Conservation (phyloP, 768 basidiomycete species). For the Suillus subalutaceus region DNA sequence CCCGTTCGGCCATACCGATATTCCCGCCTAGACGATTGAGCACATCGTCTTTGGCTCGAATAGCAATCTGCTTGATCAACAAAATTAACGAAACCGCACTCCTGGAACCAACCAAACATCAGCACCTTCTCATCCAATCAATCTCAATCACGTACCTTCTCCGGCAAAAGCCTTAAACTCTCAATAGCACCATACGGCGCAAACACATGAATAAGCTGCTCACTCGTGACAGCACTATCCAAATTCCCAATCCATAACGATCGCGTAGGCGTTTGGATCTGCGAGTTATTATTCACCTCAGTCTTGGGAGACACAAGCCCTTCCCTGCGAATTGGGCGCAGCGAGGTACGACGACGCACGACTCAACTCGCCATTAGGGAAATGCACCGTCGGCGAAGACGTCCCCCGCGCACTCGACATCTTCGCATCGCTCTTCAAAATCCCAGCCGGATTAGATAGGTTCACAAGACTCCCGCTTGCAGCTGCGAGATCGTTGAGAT, state of each 20-base stretch:
- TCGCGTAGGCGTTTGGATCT: slow-evolving; percentile 91
- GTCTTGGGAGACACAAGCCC: slow-evolving; percentile 85
- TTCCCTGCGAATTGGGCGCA: slow-evolving; percentile 68
- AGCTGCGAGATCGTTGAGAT: slow-evolving; percentile 57
- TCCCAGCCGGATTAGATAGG: slow-evolving; percentile 39
- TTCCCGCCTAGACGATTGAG: slow-evolving; percentile 93
- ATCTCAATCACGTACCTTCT: slow-evolving; percentile 68
- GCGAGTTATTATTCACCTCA: slow-evolving; percentile 61
- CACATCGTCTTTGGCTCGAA: slow-evolving; percentile 97
- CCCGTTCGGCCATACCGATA: slow-evolving; percentile 91
- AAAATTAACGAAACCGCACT: slow-evolving; percentile 99
- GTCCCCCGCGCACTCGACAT: slow-evolving; percentile 45
- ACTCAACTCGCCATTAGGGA: slow-evolving; percentile 63
- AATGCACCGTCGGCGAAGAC: slow-evolving; percentile 60
- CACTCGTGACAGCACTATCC: slow-evolving; percentile 91
- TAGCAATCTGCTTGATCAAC: slow-evolving; percentile 94
- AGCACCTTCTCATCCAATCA: slow-evolving; percentile 17
- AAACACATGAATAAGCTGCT: slow-evolving; percentile 94
- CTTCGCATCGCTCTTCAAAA: slow-evolving; percentile 64
- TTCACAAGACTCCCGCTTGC: slow-evolving; percentile 29
- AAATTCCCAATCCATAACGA: slow-evolving; percentile 99
- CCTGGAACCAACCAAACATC: slow-evolving; percentile 50
- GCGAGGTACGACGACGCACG: slow-evolving; percentile 69
- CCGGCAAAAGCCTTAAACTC: slow-evolving; percentile 89
- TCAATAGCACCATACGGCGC: slow-evolving; percentile 97